These are phyloP conservation scores for Tausonia pullulans DNA, from an alignment of 1,284 basidiomycete species.

Conservation along the genomic window DNA sequence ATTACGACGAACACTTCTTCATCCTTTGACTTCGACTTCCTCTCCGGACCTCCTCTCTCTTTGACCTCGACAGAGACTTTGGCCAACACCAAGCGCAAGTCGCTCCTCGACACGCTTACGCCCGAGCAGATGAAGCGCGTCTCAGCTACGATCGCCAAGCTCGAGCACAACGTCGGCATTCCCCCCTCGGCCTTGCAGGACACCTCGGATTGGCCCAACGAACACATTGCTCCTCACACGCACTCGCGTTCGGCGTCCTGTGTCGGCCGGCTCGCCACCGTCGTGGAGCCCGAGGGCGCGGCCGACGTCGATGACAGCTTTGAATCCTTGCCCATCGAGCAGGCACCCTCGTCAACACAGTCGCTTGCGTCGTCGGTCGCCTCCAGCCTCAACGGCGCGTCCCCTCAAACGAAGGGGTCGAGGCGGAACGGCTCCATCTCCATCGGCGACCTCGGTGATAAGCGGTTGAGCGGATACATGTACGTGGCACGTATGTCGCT, in stretches of 20 bases:
- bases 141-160: conserved; percentile 1
- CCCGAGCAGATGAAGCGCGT: conserved; percentile 13
- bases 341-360: background rate
- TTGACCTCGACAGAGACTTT: background rate
- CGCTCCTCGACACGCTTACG: conserved; percentile 12
- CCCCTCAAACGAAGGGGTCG: background rate
- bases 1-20: background rate
- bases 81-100: background rate
- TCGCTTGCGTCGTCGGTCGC: too few relatives aligned
- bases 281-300: background rate
- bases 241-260: background rate
- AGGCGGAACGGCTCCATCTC: conserved; percentile 5
- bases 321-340: background rate
- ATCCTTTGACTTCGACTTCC: background rate
- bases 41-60: background rate
- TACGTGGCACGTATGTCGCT: background rate
- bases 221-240: background rate
- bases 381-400: too few relatives aligned
- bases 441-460: background rate
- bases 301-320: background rate
- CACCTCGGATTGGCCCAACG: background rate
- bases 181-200: background rate
- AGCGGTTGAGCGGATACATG: background rate
- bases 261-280: background rate
- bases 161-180: conserved; percentile 1